Percentiles rank a stretch among this genome's conserved stretches.
These are phyloP conservation scores for Sphaerosporella brunnea DNA, from an alignment of 495 filamentous ascomycete species.

Conservation along the genomic window DNA sequence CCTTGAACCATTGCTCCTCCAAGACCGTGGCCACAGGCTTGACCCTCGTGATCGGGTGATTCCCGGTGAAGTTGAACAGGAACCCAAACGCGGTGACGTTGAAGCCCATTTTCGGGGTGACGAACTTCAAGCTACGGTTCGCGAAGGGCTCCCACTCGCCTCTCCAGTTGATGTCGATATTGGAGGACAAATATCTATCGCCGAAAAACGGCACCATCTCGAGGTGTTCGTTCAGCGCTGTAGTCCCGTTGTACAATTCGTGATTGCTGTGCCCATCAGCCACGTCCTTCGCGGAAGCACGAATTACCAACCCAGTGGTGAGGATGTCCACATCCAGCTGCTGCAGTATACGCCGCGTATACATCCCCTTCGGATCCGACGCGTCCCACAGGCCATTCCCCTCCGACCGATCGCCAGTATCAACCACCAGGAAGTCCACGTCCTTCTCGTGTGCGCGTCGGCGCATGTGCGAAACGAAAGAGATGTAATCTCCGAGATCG, in stretches of 20 bases:
- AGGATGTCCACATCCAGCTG: constrained; percentile 71
- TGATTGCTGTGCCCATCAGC: constrained; percentile 40
- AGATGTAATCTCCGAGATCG: constrained; percentile 96
- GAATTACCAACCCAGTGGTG: constrained; percentile 40
- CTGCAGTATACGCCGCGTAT: constrained; percentile 67
- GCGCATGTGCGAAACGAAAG: constrained; percentile 69
- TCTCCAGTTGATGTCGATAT: constrained; percentile 70
- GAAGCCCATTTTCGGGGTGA: constrained; percentile 68
- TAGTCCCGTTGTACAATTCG: constrained; percentile 70
- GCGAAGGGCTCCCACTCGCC: constrained; percentile 58
- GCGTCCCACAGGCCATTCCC: constrained; percentile 90
- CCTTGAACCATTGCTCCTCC: constrained; percentile 71
- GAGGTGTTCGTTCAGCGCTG: constrained; percentile 57
- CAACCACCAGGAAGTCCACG: constrained; percentile 69
- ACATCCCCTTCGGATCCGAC: constrained; percentile 70
- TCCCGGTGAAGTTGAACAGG: constrained; percentile 78
- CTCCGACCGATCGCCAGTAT: constrained; percentile 88
- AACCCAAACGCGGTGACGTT: constrained; percentile 82
- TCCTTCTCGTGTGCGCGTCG: constrained; percentile 57
- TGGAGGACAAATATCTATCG: constrained; percentile 66
- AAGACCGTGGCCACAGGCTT: constrained; percentile 30
- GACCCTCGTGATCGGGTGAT: constrained; percentile 75
- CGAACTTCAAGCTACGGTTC: constrained; percentile 68
- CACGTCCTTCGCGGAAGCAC: not conserved
- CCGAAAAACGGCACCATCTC: constrained; percentile 59